Percentiles rank a stretch among this genome's conserved stretches.
These are phyloP conservation scores for Fagopyrum tataricum DNA, from an alignment of 148 eudicot species.

Conservation along the genomic window DNA sequence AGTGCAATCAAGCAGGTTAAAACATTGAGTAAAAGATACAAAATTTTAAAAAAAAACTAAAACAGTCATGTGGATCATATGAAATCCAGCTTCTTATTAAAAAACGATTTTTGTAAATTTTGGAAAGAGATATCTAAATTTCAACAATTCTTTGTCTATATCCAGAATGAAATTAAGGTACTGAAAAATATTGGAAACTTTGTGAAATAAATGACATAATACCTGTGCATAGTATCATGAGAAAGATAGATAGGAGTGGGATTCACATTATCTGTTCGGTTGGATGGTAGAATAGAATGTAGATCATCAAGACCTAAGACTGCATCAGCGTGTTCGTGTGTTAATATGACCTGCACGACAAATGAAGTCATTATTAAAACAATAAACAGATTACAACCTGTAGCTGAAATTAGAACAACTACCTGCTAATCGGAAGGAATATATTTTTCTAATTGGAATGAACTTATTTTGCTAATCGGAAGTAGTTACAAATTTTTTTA, in stretches of 20 bases:
- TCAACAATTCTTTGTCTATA: background rate
- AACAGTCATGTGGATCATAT: background rate
- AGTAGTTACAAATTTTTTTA: no score
- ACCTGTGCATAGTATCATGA: conserved; percentile 8
- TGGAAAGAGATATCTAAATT: background rate
- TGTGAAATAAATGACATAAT: background rate
- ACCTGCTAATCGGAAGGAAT: no score
- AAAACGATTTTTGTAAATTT: background rate
- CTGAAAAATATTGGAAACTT: background rate
- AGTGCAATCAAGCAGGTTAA: background rate
- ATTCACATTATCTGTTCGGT: conserved; percentile 37
- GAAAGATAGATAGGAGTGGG: conserved; percentile 1
- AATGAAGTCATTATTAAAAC: background rate
- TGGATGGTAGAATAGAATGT: conserved; percentile 43
- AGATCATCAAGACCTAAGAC: conserved; percentile 62
- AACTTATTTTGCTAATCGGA: no score
- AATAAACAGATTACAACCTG: background rate
- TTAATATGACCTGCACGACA: conserved; percentile 43
- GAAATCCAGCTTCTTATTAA: background rate
- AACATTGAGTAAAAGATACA: background rate
- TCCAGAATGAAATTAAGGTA: background rate
- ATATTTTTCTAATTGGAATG: no score
- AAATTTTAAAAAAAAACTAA: background rate
- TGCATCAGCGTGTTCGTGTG: conserved; percentile 77
- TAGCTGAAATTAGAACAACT: background rate